Percentiles rank a stretch among this genome's conserved stretches.
These are phyloP conservation scores for Kodamaea fukazawae DNA, from an alignment of 805 yeast species.

Conservation along the genomic window DNA sequence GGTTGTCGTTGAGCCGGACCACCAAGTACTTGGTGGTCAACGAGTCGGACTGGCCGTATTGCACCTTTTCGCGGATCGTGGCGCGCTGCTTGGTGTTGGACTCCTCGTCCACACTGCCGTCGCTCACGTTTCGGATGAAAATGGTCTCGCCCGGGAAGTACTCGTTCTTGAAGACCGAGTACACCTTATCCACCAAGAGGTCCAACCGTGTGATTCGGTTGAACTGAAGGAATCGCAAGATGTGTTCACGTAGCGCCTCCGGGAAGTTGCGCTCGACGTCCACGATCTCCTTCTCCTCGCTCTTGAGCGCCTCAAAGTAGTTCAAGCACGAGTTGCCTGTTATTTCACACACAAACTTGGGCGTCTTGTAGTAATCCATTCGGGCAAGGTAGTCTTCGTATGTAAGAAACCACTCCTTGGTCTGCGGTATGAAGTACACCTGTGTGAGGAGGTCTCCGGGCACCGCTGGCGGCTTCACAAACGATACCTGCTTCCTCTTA, in stretches of 20 bases:
- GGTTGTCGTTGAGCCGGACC: slow-evolving; percentile 49
- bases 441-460: slow-evolving; percentile 56
- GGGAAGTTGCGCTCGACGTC: slow-evolving; percentile 83
- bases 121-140: slow-evolving; percentile 40
- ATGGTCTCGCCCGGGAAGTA: slow-evolving; percentile 91
- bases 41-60: slow-evolving; percentile 52
- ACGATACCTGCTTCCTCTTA: slow-evolving; percentile 67
- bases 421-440: slow-evolving; percentile 80
- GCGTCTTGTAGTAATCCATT: slow-evolving; percentile 67
- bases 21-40: slow-evolving; percentile 64
- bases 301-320: slow-evolving; percentile 80
- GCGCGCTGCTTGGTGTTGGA: slow-evolving; percentile 45
- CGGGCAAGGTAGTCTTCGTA: slow-evolving; percentile 75
- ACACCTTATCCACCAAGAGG: slow-evolving; percentile 83
- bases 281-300: slow-evolving; percentile 56
- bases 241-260: slow-evolving; percentile 87
- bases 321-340: slow-evolving; percentile 92
- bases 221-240: slow-evolving; percentile 80
- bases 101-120: not conserved
- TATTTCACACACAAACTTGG: slow-evolving; percentile 90
- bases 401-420: slow-evolving; percentile 81
- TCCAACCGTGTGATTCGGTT: slow-evolving; percentile 80
- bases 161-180: slow-evolving; percentile 70
- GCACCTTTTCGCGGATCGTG: slow-evolving; percentile 79
- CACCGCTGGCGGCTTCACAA: slow-evolving; percentile 53